Conservation (phyloP, 2,329 filamentous ascomycete genomes). For the Aspergillus sergii region DNA sequence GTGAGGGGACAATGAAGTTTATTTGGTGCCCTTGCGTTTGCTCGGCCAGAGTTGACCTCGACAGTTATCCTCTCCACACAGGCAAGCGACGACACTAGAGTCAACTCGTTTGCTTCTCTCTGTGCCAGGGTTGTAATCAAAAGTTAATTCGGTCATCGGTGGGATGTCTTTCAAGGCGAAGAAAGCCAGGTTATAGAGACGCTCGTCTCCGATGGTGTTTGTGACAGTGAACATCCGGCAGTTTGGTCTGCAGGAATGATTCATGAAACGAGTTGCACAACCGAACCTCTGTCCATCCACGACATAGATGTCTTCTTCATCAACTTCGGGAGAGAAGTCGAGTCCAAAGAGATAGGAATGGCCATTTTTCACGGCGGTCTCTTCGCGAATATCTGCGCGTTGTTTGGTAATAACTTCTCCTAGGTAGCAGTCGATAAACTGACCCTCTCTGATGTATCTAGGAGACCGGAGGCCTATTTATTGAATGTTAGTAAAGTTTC, state of each 20-base stretch:
- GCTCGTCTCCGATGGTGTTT: constrained; percentile 41
- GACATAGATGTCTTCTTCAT: constrained; percentile 38
- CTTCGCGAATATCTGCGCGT: constrained; percentile 43
- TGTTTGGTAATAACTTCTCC: constrained; percentile 47
- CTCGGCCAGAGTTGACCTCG: constrained; percentile 49
- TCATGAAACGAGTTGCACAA: constrained; percentile 49
- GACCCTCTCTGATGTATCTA: constrained; percentile 40
- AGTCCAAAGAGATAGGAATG: constrained; percentile 48
- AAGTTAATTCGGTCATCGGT: constrained; percentile 47
- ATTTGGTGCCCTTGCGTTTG: constrained; percentile 35
- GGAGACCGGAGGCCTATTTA: constrained; percentile 43
- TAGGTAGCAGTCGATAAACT: constrained; percentile 50
- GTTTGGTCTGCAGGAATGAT: constrained; percentile 53
- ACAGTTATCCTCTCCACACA: constrained; percentile 48
- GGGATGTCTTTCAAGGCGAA: constrained; percentile 48
- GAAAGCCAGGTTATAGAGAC: constrained; percentile 51
- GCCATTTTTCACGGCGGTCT: constrained; percentile 24
- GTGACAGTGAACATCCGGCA: constrained; percentile 48
- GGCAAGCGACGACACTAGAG: constrained; percentile 44
- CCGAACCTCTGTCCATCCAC: constrained; percentile 49
- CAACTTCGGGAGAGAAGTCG: constrained; percentile 36
- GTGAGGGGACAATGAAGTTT: background rate
- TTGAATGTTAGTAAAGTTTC: constrained; percentile 11
- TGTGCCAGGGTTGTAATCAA: constrained; percentile 48
- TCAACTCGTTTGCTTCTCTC: constrained; percentile 31